phyloP scores from a whole-genome alignment of 116 monocot genomes.

The Papilionanthe hybrid region DNA sequence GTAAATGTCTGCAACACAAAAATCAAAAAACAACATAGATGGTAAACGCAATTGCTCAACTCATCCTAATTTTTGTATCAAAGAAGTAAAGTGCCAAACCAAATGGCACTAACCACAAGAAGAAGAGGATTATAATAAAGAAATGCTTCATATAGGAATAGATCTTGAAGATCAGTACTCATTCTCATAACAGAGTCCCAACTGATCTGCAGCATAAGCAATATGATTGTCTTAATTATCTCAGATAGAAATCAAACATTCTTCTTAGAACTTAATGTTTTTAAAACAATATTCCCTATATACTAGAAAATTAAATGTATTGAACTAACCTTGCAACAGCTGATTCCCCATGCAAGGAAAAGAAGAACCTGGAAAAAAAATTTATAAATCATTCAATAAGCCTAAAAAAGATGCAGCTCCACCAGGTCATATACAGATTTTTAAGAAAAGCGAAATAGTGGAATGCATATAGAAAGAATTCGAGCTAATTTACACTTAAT shows the following conservation, averaged over 20 bases:
- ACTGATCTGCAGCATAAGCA: constrained; percentile 51
- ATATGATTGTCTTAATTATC: constrained; percentile 5
- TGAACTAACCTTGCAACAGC: constrained; percentile 81
- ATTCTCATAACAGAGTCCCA: constrained; percentile 95
- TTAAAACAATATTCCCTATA: background rate
- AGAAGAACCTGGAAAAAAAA: constrained; percentile 56
- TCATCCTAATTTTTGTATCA: background rate
- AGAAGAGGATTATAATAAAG: constrained; percentile 97
- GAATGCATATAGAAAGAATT: background rate
- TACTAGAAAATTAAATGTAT: background rate
- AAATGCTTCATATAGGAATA: constrained; percentile 95
- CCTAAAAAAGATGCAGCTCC: background rate
- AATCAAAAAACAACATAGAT: constrained; percentile 10
- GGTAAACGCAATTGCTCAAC: background rate
- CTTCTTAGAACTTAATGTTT: background rate
- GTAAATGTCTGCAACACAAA: constrained; percentile 64
- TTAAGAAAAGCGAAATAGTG: background rate
- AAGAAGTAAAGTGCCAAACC: background rate
- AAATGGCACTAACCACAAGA: constrained; percentile 62
- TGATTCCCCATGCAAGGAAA: constrained; percentile 74
- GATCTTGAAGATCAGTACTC: constrained; percentile 66
- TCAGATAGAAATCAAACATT: background rate
- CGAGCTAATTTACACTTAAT: background rate
- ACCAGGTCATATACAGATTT: background rate
- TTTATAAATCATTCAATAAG: background rate